Evolutionary conservation across 2,329 filamentous ascomycete species (phyloP), one percentile per base, ranked within the genome.

Genomic region (Aspergillus ibericus): DNA sequence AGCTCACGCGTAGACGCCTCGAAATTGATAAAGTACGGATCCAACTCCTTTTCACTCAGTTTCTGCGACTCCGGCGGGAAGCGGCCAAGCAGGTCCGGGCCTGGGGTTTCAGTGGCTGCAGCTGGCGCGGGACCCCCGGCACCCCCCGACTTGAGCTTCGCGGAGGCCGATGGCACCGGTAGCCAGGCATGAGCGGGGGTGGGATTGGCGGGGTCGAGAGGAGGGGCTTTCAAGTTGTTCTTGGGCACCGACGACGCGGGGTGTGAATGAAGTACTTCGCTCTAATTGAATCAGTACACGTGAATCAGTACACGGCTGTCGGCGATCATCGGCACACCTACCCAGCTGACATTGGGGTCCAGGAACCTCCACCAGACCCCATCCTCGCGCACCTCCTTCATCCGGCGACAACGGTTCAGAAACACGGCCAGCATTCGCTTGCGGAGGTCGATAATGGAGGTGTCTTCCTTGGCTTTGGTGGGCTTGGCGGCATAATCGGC

Each of bases 351-450:
- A 73, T 99, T 98, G 10, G 96, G 95, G 73, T 99, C 95, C 34
- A 99, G 82, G 72, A 99, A 99, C 66, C 92, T 89, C 93, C 93
- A 97, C 87, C 93, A 96, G 25, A 99, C 93, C 2, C 93, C 93
- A 71, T 99, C 95, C 60, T 92, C 90, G 54, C 92, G 85, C 27
- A 99, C 88, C 58, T 93, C 88, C 68, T 93, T 90, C 93, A 98
- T 98, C 62, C 87, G 86, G 63, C 93, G 86, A 76, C 95, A 99
- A 50, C 95, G 85, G 70, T 99, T 99, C 51, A 99, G 75, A 68
- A 99, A 99, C 0, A 98, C 95, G 4, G 90, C 90, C 55, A 99
- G 77, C 95, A 99, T 99, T 68, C 95, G 90, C 80, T 98, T 98
- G 59, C 95, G 86, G 64, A 98, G 80, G 72, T 99, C 95, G 63